Evolutionary conservation across 352 stramenopile genomes (phyloP).

Genomic region (Phytophthora syringae): DNA sequence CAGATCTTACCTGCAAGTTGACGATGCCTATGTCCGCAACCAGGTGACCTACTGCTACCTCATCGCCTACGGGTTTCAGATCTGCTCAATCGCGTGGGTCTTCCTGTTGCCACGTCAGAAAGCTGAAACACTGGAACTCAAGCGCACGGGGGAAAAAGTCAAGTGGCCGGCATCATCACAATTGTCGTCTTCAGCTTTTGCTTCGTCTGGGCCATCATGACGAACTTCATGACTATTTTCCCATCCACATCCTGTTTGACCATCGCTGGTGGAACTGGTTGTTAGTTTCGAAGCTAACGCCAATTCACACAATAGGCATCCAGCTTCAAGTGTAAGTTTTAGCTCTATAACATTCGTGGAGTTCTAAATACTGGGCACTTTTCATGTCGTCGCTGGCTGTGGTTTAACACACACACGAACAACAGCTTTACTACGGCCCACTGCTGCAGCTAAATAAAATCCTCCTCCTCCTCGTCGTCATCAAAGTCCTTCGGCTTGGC

Average conservation of each 20-base stretch:
- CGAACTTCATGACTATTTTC: slow-evolving; percentile 59
- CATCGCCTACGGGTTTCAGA: slow-evolving; percentile 49
- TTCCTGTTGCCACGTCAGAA: slow-evolving; percentile 52
- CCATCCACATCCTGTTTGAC: slow-evolving; percentile 42
- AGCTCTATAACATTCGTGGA: slow-evolving; percentile 31
- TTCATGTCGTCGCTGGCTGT: not conserved
- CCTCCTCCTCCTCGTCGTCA: slow-evolving; percentile 61
- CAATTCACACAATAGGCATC: not conserved
- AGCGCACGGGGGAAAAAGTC: slow-evolving; percentile 42
- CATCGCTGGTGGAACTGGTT: slow-evolving; percentile 48
- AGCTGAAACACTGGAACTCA: slow-evolving; percentile 48
- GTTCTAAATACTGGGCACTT: slow-evolving; percentile 23
- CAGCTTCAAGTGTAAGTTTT: slow-evolving; percentile 4
- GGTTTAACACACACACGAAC: not conserved
- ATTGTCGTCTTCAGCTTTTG: slow-evolving; percentile 47
- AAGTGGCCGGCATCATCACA: slow-evolving; percentile 43
- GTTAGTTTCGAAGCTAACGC: slow-evolving; percentile 18
- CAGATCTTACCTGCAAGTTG: slow-evolving; percentile 33
- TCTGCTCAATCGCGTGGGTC: slow-evolving; percentile 44
- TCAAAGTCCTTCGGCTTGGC: slow-evolving; percentile 38
- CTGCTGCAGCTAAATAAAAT: slow-evolving; percentile 66
- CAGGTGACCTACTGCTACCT: slow-evolving; percentile 49
- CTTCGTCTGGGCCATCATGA: slow-evolving; percentile 57
- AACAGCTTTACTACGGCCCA: slow-evolving; percentile 4
- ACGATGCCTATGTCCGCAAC: slow-evolving; percentile 37